A percentile compares a stretch with the other conserved stretches of the same genome.
phyloP scores from a whole-genome alignment of 768 basidiomycete genomes.

The Suillus tomentosus region DNA sequence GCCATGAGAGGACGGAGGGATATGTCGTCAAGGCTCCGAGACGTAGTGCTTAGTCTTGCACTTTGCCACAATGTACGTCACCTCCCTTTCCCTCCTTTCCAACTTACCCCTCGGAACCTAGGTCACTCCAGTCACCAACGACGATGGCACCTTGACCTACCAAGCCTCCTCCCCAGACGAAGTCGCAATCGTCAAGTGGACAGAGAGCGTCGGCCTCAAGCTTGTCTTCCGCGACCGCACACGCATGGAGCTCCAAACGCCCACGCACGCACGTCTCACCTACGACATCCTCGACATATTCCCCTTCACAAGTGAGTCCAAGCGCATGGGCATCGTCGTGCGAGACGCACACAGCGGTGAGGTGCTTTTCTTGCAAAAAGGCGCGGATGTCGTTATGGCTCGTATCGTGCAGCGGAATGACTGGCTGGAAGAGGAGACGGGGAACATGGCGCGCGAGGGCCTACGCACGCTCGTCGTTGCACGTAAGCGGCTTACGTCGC shows the following conservation, averaged over 20 bases:
- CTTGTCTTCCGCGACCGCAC: conserved; percentile 89
- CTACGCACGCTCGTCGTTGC: conserved; percentile 93
- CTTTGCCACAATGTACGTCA: conserved; percentile 89
- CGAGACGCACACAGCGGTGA: conserved; percentile 76
- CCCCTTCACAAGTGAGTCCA: conserved; percentile 98
- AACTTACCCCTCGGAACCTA: conserved; percentile 30
- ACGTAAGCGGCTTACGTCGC: conserved; percentile 69
- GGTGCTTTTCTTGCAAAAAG: conserved; percentile 91
- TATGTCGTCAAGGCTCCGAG: conserved; percentile 91
- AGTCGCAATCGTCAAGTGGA: conserved; percentile 98
- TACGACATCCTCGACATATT: conserved; percentile 94
- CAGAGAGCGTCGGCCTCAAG: conserved; percentile 90
- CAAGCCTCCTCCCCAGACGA: conserved; percentile 99
- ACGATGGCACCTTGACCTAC: conserved; percentile 93
- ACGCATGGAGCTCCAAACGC: conserved; percentile 80
- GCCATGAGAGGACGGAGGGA: conserved; percentile 87
- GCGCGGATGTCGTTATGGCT: conserved; percentile 98
- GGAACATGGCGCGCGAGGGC: conserved; percentile 98
- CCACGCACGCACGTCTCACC: conserved; percentile 58
- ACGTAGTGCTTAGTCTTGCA: conserved; percentile 91
- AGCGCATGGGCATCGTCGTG: conserved; percentile 98
- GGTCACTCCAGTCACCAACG: conserved; percentile 95
- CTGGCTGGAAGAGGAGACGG: conserved; percentile 98
- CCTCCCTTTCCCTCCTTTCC: not conserved
- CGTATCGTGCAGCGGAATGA: conserved; percentile 95